These are phyloP conservation scores for Calocybe cyanea DNA, from an alignment of 768 basidiomycete species.

Conservation along the genomic window DNA sequence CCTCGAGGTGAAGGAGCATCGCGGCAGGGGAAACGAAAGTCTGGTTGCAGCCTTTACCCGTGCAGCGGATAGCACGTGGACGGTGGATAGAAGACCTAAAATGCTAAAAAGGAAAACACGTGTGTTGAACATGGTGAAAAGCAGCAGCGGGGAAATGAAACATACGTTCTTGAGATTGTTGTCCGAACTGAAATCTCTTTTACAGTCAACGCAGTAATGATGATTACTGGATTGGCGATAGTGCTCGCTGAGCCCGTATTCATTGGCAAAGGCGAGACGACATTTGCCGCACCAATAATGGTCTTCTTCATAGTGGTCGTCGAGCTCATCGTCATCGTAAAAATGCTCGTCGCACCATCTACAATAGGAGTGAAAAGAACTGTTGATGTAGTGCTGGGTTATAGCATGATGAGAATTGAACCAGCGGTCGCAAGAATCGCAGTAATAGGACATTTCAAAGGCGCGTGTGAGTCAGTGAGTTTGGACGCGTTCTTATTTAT, in stretches of 20 bases:
- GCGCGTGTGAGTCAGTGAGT: no score
- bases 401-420: background rate
- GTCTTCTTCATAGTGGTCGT: conserved; percentile 32
- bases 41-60: conserved; percentile 38
- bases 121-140: no score
- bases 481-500: no score
- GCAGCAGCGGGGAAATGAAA: no score
- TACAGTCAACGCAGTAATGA: no score
- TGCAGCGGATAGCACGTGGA: conserved; percentile 30
- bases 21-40: conserved; percentile 52
- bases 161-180: no score
- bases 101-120: conserved; percentile 43
- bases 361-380: conserved; percentile 38
- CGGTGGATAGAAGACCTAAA: conserved; percentile 50
- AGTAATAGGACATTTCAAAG: no score
- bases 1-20: conserved; percentile 60
- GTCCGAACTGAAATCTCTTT: no score
- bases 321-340: conserved; percentile 24
- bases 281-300: conserved; percentile 46
- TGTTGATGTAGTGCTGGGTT: background rate
- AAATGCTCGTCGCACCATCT: conserved; percentile 46
- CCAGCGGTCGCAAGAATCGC: background rate
- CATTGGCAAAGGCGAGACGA: conserved; percentile 35
- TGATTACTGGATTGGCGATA: conserved; percentile 28
- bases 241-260: conserved; percentile 42